These are phyloP conservation scores for Eucalyptus sp. DNA, from an alignment of 345 rosid genomes.

Conservation along the genomic window DNA sequence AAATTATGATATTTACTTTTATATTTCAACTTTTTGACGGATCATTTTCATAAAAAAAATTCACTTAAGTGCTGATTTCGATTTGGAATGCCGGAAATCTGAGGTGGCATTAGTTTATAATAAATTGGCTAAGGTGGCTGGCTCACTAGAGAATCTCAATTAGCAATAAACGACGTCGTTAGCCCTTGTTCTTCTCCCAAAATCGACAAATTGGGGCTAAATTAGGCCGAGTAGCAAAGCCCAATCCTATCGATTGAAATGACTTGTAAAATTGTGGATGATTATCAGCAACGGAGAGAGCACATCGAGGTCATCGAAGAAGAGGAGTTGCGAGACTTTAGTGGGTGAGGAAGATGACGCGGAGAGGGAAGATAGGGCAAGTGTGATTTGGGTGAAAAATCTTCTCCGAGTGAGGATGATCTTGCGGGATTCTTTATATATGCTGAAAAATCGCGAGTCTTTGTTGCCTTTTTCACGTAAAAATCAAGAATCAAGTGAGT, in stretches of 20 bases:
- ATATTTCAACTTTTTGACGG: too few species aligned
- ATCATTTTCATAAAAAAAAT: too few species aligned
- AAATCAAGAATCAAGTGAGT: not conserved
- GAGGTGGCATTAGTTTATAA: not conserved
- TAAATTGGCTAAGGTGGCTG: not conserved
- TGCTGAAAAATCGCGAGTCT: not conserved
- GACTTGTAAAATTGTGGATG: not conserved
- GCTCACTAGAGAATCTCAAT: not conserved
- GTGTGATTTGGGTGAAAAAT: not conserved
- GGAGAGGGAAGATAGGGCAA: not conserved
- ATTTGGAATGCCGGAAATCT: not conserved
- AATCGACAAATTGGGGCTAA: not conserved
- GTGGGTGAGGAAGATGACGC: not conserved
- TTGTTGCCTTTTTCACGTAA: not conserved
- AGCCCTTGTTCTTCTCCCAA: not conserved
- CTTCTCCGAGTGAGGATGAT: not conserved
- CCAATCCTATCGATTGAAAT: not conserved
- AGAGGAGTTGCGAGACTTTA: not conserved
- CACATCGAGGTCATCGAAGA: not conserved
- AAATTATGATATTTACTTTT: accelerated
- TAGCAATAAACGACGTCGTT: not conserved
- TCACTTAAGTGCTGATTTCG: not conserved
- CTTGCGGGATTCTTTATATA: not conserved
- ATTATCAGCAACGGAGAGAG: not conserved
- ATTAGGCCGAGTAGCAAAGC: not conserved